These are phyloP conservation scores for Talaromyces sp. DNA, from an alignment of 2,329 filamentous ascomycete genomes.

Conservation along the genomic window DNA sequence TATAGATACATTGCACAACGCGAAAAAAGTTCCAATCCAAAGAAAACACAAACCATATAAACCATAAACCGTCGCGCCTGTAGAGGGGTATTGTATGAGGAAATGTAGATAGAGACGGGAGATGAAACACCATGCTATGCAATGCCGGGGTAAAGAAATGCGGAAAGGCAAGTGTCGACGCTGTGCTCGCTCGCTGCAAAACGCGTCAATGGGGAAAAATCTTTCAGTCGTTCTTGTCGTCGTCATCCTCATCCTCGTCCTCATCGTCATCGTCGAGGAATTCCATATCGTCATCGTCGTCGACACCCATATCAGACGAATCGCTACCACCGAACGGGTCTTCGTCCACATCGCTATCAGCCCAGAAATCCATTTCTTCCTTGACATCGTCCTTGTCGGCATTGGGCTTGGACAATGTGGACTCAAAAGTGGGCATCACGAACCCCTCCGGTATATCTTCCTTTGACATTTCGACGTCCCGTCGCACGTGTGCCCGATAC, in stretches of 20 bases:
- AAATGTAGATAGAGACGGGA: not conserved
- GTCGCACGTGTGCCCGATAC: slow-evolving; percentile 69
- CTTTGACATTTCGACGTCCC: slow-evolving; percentile 71
- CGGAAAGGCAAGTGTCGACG: not conserved
- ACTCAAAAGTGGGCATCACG: slow-evolving; percentile 67
- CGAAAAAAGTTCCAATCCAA: not conserved
- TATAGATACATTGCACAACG: slow-evolving; percentile 6
- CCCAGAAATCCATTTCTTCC: slow-evolving; percentile 77
- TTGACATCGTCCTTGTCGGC: slow-evolving; percentile 56
- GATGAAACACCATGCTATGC: slow-evolving; percentile 13
- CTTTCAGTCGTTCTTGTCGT: not conserved
- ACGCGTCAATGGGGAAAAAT: not conserved
- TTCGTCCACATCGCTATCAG: slow-evolving; percentile 68
- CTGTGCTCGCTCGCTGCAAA: slow-evolving; percentile 3
- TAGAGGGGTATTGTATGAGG: slow-evolving; percentile 12
- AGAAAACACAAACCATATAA: not conserved
- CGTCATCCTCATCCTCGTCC: slow-evolving; percentile 25
- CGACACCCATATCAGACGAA: slow-evolving; percentile 32
- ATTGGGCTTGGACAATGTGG: slow-evolving; percentile 53
- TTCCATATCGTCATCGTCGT: slow-evolving; percentile 22
- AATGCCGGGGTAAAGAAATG: slow-evolving; percentile 1
- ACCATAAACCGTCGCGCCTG: not conserved
- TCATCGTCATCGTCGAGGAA: slow-evolving; percentile 23
- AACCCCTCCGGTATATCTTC: slow-evolving; percentile 76
- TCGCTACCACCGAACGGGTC: slow-evolving; percentile 70